phyloP scores from a whole-genome alignment of 2,329 filamentous ascomycete genomes.

The Alternaria incomplexa region DNA sequence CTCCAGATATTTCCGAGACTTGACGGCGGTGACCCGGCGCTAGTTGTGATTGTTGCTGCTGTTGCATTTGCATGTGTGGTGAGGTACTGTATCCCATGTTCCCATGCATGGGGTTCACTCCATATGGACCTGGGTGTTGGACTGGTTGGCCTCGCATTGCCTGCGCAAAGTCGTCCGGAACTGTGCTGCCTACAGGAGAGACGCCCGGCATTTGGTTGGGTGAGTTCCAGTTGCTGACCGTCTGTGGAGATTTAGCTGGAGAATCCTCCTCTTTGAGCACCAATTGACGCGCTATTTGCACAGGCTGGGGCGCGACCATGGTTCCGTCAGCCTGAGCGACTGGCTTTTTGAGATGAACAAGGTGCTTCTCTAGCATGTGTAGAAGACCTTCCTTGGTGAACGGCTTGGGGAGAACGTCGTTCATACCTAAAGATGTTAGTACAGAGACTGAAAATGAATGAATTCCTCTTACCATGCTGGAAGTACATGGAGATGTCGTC shows the following conservation, averaged over 20 bases:
- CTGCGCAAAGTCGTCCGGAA: slow-evolving; percentile 56
- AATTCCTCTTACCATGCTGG: slow-evolving; percentile 75
- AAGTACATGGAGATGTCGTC: slow-evolving; percentile 98
- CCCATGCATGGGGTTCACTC: slow-evolving; percentile 42
- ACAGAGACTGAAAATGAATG: not conserved
- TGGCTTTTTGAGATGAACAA: slow-evolving; percentile 80
- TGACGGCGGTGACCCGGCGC: slow-evolving; percentile 58
- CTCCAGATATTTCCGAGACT: slow-evolving; percentile 66
- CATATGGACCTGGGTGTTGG: slow-evolving; percentile 48
- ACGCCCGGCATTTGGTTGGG: slow-evolving; percentile 65
- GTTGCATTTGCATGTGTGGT: slow-evolving; percentile 48
- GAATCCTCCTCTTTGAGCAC: slow-evolving; percentile 67
- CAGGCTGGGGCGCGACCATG: slow-evolving; percentile 60
- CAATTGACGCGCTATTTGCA: slow-evolving; percentile 60
- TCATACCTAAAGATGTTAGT: slow-evolving; percentile 74
- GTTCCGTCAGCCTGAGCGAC: slow-evolving; percentile 42
- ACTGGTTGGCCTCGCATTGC: slow-evolving; percentile 48
- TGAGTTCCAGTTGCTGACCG: slow-evolving; percentile 68
- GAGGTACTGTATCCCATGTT: slow-evolving; percentile 49
- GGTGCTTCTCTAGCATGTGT: slow-evolving; percentile 82
- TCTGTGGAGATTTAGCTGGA: slow-evolving; percentile 66
- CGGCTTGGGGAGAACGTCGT: slow-evolving; percentile 94
- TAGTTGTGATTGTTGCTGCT: slow-evolving; percentile 32
- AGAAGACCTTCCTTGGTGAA: slow-evolving; percentile 88
- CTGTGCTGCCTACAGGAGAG: slow-evolving; percentile 59